Conservation (phyloP, 2,329 filamentous ascomycete species). For the Trichophyton mentagrophytes region DNA sequence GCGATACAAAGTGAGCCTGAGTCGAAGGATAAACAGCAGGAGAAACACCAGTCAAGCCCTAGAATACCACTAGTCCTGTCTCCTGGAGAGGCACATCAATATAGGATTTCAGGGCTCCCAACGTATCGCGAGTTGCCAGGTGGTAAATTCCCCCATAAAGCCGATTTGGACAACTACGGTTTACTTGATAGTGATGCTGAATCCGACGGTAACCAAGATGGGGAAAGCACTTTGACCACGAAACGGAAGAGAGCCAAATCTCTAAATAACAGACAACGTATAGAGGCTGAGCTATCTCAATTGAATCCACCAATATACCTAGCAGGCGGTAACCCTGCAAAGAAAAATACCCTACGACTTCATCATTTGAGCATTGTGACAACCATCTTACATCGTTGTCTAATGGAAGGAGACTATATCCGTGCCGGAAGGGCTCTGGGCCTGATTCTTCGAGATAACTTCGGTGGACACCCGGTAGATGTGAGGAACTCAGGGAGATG, state of each 20-base stretch:
- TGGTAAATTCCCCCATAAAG: conserved; percentile 31
- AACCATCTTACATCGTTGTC: conserved; percentile 57
- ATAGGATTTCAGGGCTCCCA: conserved; percentile 30
- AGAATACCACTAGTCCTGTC: conserved; percentile 22
- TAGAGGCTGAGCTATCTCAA: conserved; percentile 20
- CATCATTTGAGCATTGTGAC: conserved; percentile 55
- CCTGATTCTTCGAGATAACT: conserved; percentile 52
- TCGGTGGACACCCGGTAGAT: conserved; percentile 49
- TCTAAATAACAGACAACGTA: not conserved
- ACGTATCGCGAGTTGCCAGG: conserved; percentile 27
- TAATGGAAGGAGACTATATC: conserved; percentile 56
- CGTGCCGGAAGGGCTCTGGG: conserved; percentile 65
- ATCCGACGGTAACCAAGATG: not conserved
- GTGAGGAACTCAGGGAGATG: conserved; percentile 58
- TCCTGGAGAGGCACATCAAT: conserved; percentile 32
- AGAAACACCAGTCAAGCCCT: not conserved
- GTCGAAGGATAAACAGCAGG: not conserved
- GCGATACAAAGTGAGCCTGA: conserved; percentile 11
- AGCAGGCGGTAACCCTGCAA: conserved; percentile 19
- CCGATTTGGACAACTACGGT: conserved; percentile 8
- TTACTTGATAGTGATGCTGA: conserved; percentile 6
- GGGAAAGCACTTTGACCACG: not conserved
- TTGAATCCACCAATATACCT: conserved; percentile 25
- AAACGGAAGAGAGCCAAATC: not conserved
- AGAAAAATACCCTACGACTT: conserved; percentile 27